Evolutionary conservation across 1,139 yeast species (phyloP).

Genomic region (Candida smagusa): DNA sequence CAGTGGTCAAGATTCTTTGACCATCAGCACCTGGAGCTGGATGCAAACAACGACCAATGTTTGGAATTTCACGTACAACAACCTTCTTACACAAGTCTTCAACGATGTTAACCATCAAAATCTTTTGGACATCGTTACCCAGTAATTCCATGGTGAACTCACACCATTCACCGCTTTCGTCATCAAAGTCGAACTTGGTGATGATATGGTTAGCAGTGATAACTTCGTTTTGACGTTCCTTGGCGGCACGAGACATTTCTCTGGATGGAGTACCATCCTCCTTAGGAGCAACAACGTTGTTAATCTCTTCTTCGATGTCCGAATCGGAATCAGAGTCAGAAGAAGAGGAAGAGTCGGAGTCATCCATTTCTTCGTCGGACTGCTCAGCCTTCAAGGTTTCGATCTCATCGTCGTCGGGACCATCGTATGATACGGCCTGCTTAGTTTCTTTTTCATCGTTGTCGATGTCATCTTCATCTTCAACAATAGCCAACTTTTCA

Average conservation of each 20-base stretch:
- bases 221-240: slow-evolving; percentile 82
- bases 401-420: slow-evolving; percentile 89
- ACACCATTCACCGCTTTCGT: slow-evolving; percentile 87
- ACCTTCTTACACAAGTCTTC: slow-evolving; percentile 88
- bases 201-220: slow-evolving; percentile 69
- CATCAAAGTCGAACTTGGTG: slow-evolving; percentile 85
- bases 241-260: slow-evolving; percentile 56
- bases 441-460: slow-evolving; percentile 76
- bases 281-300: slow-evolving; percentile 6
- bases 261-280: slow-evolving; percentile 5
- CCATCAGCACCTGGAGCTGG: slow-evolving; percentile 63
- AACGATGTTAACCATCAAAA: slow-evolving; percentile 94
- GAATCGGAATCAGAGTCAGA: slow-evolving; percentile 35
- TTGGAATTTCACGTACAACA: slow-evolving; percentile 90
- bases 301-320: slow-evolving; percentile 18
- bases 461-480: slow-evolving; percentile 25
- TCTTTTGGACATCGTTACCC: slow-evolving; percentile 76
- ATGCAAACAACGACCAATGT: slow-evolving; percentile 89
- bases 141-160: slow-evolving; percentile 80
- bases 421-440: slow-evolving; percentile 90
- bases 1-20: slow-evolving; percentile 80
- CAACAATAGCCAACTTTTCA: slow-evolving; percentile 32
- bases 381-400: slow-evolving; percentile 84
- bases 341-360: slow-evolving; percentile 35
- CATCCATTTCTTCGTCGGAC: slow-evolving; percentile 61